phyloP scores from a whole-genome alignment of 345 rosid genomes.

The Passiflora organensis region DNA sequence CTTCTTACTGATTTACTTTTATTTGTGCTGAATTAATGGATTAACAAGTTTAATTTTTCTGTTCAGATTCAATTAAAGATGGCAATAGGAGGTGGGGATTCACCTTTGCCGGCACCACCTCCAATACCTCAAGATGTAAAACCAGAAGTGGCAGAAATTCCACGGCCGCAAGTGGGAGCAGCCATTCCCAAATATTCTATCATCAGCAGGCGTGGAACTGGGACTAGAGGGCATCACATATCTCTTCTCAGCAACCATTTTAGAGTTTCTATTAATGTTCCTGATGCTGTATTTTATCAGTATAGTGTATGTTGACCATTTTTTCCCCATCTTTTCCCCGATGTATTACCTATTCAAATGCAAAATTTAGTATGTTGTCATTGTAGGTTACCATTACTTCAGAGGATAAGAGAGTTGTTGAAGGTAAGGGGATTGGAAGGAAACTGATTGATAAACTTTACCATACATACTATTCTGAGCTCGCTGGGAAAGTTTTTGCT shows the following conservation, averaged over 20 bases:
- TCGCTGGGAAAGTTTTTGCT: constrained; percentile 53
- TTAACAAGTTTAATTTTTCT: not conserved
- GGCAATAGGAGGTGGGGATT: constrained; percentile 35
- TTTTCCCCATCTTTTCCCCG: constrained; percentile 8
- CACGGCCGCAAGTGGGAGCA: not conserved
- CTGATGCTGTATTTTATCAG: constrained; percentile 68
- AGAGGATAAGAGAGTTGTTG: constrained; percentile 46
- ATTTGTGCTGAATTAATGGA: not conserved
- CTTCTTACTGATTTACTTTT: not conserved
- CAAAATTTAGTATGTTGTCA: constrained; percentile 4
- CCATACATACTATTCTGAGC: constrained; percentile 59
- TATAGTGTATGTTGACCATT: constrained; percentile 51
- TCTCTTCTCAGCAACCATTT: constrained; percentile 64
- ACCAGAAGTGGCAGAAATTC: constrained; percentile 24
- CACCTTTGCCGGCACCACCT: constrained; percentile 28
- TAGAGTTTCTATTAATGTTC: constrained; percentile 44
- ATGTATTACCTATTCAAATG: constrained; percentile 4
- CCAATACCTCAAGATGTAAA: constrained; percentile 22
- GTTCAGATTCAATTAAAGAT: constrained; percentile 23
- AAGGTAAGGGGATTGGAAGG: constrained; percentile 66
- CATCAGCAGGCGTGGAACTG: constrained; percentile 46
- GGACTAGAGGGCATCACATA: constrained; percentile 43
- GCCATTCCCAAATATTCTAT: constrained; percentile 38
- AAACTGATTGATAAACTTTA: constrained; percentile 62
- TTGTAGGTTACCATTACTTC: constrained; percentile 58